Conservation (phyloP, 805 yeast species). For the Nakazawaea wyomingensis region DNA sequence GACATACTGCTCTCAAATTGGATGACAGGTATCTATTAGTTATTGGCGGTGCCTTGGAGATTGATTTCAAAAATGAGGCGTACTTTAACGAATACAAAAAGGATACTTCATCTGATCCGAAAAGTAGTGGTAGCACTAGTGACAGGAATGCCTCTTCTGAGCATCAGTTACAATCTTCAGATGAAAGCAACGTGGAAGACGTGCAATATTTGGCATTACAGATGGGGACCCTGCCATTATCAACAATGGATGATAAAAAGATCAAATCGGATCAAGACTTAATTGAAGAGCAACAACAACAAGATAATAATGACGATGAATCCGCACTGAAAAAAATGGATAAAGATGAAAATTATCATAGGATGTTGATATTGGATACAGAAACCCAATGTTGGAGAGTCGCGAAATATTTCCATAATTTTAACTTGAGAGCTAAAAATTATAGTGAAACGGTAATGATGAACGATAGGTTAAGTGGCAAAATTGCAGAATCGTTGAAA, state of each 20-base stretch:
- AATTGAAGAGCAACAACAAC: neutral
- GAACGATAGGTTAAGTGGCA: neutral
- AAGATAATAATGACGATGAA: neutral
- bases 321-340: too few relatives aligned
- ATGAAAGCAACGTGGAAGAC: constrained; percentile 6
- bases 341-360: constrained; percentile 9
- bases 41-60: constrained; percentile 12
- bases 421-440: constrained; percentile 2
- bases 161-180: neutral
- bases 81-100: constrained; percentile 9
- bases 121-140: constrained; percentile 1
- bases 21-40: constrained; percentile 7
- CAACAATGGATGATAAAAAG: too few relatives aligned
- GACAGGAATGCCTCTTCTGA: constrained; percentile 1
- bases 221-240: constrained; percentile 1
- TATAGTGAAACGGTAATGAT: neutral
- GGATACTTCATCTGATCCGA: constrained; percentile 8
- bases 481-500: constrained; percentile 1
- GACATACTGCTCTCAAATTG: constrained; percentile 7
- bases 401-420: constrained; percentile 8
- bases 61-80: constrained; percentile 10
- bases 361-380: constrained; percentile 9
- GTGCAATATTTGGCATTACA: constrained; percentile 7
- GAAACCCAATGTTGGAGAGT: constrained; percentile 11
- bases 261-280: too few relatives aligned